Base-by-base conservation (phyloP, 306 rosid genomes). In the Cicer chorassanicum region DNA sequence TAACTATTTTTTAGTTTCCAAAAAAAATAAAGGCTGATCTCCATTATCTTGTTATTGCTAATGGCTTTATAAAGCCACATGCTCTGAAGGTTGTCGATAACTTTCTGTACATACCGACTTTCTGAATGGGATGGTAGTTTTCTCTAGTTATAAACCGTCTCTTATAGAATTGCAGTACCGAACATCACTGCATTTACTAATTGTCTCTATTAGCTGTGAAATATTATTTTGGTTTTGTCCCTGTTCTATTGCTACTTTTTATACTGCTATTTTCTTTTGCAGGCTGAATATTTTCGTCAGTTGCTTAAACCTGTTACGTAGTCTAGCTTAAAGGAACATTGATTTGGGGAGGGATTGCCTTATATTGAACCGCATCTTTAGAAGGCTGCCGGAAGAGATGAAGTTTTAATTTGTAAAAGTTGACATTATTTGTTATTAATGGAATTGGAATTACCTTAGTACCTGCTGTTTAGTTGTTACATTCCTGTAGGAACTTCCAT, bases 291-390 rank as follows among this genome's bases (percentile, higher is more conserved):
- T 75, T 93, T 93, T 53, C 98, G 98, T 83, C 98, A 93, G 82
- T 88, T 93, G 88, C 97, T 93, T 57, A 93, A 93, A 75, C 98
- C 98, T 83, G 97, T 93, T 73, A 93, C 98, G 98, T 93, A 93
- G 98, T 90, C 82, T 84, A 75, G 43, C 55, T 45, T 66, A 34
- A 49, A 75, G 57, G 68, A 43, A 80, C 72, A 39, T 74, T 83
- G 85, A 86, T 84, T 77, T 90, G 74, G 82, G 77, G 87, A 64
- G 74, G 76, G 80, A 70, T 84, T 88, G 63, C 75, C 67, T 82
- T 86, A 57, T 50, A 78, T 86, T 81, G 83, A 73, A 83, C 76
- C 84, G 69, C 72, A 77, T 82, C 80, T 64, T 76, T 82, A 68
- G 83, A 84, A 85, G 87, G 82, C 79, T 74, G 86, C 83, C 34